These are phyloP conservation scores for Penicillium salamii DNA, from an alignment of 495 filamentous ascomycete genomes.

Conservation along the genomic window DNA sequence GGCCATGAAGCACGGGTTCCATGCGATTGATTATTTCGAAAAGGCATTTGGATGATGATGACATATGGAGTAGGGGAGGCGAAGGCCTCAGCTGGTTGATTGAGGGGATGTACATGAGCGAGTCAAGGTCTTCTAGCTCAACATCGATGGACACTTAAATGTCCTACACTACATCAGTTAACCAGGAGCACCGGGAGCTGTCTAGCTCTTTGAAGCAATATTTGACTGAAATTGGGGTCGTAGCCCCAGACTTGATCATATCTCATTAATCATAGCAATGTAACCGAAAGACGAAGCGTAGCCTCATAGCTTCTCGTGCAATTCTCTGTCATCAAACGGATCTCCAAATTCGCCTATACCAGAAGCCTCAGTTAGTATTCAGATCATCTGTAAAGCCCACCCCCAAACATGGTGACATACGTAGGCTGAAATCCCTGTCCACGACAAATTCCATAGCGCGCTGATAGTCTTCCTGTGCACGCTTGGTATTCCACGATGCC, in stretches of 20 bases:
- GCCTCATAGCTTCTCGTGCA: too few relatives aligned
- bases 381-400: background rate
- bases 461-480: slow-evolving; percentile 59
- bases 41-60: too few relatives aligned
- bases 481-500: slow-evolving; percentile 57
- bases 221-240: background rate
- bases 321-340: slow-evolving; percentile 59
- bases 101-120: too few relatives aligned
- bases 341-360: slow-evolving; percentile 52
- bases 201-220: background rate
- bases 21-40: too few relatives aligned
- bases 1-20: too few relatives aligned
- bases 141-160: too few relatives aligned
- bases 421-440: slow-evolving; percentile 46
- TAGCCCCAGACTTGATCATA: slow-evolving; percentile 14
- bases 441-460: slow-evolving; percentile 46
- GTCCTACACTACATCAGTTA: background rate
- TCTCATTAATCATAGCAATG: slow-evolving; percentile 34
- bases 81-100: too few relatives aligned
- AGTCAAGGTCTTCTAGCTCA: too few relatives aligned
- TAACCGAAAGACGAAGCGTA: too few relatives aligned
- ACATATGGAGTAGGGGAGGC: too few relatives aligned
- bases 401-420: slow-evolving; percentile 26
- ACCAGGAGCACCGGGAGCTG: background rate
- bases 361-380: background rate